These are phyloP conservation scores for Botrytis medusae DNA, from an alignment of 2,329 filamentous ascomycete species.

Conservation along the genomic window DNA sequence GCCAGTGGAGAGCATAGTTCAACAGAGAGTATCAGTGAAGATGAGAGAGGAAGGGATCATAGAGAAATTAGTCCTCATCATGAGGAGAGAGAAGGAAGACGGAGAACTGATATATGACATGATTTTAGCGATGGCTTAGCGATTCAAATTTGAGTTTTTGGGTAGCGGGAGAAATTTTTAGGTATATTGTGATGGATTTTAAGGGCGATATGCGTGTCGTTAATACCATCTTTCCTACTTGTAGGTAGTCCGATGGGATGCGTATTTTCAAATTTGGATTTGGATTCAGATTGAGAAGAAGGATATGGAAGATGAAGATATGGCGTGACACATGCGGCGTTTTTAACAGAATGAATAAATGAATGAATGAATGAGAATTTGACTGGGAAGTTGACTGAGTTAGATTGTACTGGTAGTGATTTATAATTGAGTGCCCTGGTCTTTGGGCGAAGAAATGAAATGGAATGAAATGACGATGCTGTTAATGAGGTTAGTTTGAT, in stretches of 20 bases:
- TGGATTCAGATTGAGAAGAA: not conserved
- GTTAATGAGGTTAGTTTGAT: not conserved
- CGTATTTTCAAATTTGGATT: not conserved
- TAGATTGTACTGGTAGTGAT: not conserved
- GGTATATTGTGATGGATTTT: not conserved
- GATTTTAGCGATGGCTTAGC: not conserved
- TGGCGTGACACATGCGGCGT: conserved; percentile 66
- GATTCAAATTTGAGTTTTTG: conserved; percentile 2
- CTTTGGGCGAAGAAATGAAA: conserved; percentile 62
- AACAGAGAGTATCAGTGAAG: not conserved
- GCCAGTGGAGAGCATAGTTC: conserved; percentile 2
- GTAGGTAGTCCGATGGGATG: not conserved
- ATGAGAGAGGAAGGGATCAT: conserved; percentile 2
- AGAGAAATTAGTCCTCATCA: not conserved
- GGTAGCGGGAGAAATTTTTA: not conserved
- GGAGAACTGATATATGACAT: conserved; percentile 3
- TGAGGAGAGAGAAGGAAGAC: not conserved
- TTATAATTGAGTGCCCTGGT: not conserved
- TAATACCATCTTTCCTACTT: not conserved
- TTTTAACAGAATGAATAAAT: conserved; percentile 48
- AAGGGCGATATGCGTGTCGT: not conserved
- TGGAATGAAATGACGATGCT: conserved; percentile 69
- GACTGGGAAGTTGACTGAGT: not conserved
- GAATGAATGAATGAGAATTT: not conserved
- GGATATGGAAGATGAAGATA: not conserved